A percentile compares a stretch with the other conserved stretches of the same genome.
Conservation (phyloP, 2,329 filamentous ascomycete species). For the Septoria petroselini region DNA sequence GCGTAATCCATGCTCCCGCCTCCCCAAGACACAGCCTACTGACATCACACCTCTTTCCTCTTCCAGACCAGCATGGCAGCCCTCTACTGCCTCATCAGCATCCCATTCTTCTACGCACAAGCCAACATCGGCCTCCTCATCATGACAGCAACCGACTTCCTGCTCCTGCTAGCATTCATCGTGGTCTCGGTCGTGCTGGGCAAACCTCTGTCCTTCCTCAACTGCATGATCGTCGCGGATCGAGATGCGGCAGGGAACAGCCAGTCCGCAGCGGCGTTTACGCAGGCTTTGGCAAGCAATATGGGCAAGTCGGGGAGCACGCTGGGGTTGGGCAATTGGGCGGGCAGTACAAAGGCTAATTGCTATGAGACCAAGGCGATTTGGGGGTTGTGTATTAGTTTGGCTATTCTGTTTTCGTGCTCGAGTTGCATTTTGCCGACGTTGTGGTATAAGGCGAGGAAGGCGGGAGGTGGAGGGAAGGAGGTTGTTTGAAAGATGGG, state of each 20-base stretch:
- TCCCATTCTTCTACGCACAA: constrained; percentile 78
- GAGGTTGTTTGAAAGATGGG: constrained; percentile 5
- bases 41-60: not conserved
- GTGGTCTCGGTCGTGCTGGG: constrained; percentile 75
- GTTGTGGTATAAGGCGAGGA: constrained; percentile 51
- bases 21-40: not conserved
- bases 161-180: constrained; percentile 72
- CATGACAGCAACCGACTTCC: constrained; percentile 62
- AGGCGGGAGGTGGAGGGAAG: constrained; percentile 33
- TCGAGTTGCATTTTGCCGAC: constrained; percentile 47
- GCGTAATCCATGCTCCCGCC: constrained; percentile 43
- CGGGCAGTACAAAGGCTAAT: constrained; percentile 59
- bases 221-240: constrained; percentile 60
- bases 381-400: constrained; percentile 79
- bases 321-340: constrained; percentile 54
- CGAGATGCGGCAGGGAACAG: constrained; percentile 46
- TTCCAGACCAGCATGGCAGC: constrained; percentile 70
- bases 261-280: constrained; percentile 52
- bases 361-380: constrained; percentile 84
- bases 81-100: constrained; percentile 66
- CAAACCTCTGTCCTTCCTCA: constrained; percentile 73
- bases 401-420: constrained; percentile 56
- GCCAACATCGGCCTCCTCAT: constrained; percentile 74
- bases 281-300: constrained; percentile 52
- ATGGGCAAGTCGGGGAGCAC: constrained; percentile 51